Base-by-base conservation (phyloP, 768 basidiomycete species). In the Suillus occidentalis region DNA sequence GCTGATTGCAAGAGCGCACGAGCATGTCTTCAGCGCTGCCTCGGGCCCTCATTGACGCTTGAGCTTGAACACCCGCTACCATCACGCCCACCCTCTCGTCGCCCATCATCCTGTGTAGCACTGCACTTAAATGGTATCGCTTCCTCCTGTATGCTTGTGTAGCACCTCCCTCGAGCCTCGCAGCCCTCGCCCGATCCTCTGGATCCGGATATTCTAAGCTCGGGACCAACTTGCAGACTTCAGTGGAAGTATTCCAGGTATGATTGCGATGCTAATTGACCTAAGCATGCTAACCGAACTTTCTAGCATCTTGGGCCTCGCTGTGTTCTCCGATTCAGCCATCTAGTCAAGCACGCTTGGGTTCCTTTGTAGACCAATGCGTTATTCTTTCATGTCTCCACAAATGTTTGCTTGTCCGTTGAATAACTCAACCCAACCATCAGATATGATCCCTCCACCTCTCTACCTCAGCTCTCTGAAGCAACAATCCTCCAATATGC, bases 381-480 rank as follows among this genome's bases (percentile, higher is more conserved):
- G 84, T 69, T 20, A 34, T 10, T 22, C 28, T 8, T 45, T 22
- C 4, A 20, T 10, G 9, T 49, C 13, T 36, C 7, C 1, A 18
- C n/a, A 12, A 18, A 10, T 58, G 0, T 40, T 28, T 42, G 4
- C 20, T 7, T 42, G 6, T 25, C 61, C 59, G 12, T 57, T n/a
- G n/a, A n/a, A n/a, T n/a, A n/a, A n/a, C n/a, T n/a, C n/a, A n/a
- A n/a, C n/a, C n/a, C n/a, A n/a, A n/a, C n/a, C 34, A 7, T 20
- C 36, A 77, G 76, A 55, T 78, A 78, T 57, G 74, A 91, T 73
- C 81, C 88, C 6, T 63, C 70, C 14, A 91, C 88, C 0, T 77
- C 80, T 40, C 75, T 87, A 4, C 89, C 91, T 5, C 89, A 90
- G 70, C 84, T 92, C 31, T 91, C 91, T 0, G 91, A 93, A 74